phyloP scores from a whole-genome alignment of 2,329 filamentous ascomycete genomes.

The Aureobasidium leucospermi region DNA sequence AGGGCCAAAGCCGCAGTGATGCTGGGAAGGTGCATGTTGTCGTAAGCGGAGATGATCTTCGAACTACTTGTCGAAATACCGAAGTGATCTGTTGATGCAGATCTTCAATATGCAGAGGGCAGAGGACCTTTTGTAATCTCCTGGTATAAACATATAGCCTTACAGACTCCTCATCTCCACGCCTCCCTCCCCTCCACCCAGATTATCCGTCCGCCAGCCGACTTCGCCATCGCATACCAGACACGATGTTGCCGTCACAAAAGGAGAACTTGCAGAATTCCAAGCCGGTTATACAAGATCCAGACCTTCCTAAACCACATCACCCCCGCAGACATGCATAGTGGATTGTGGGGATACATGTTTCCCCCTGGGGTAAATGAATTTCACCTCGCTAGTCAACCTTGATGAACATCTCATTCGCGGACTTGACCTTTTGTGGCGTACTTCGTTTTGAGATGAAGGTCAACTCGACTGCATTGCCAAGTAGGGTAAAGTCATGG shows the following conservation, averaged over 20 bases:
- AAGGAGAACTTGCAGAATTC: neutral
- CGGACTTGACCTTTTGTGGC: neutral
- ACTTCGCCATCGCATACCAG: neutral
- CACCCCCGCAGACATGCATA: neutral
- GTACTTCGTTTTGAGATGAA: neutral
- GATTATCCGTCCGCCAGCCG: neutral
- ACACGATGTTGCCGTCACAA: neutral
- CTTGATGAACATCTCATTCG: neutral
- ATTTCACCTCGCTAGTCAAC: neutral
- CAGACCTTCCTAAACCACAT: neutral
- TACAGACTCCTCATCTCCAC: neutral
- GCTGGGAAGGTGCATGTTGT: conserved; percentile 20
- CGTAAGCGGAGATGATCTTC: neutral
- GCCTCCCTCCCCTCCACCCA: neutral
- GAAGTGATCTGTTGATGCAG: neutral
- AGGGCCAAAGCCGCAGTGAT: conserved; percentile 22
- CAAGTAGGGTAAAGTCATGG: conserved; percentile 7
- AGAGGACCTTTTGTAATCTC: neutral
- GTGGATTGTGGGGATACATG: neutral
- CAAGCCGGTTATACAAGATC: conserved; percentile 9
- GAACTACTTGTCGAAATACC: neutral
- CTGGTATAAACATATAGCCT: neutral
- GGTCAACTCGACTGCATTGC: neutral
- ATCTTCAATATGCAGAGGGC: neutral
- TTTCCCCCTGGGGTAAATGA: conserved; percentile 7